Conservation (phyloP, 108 stramenopile species). For the Nannochloropsis gaditana region DNA sequence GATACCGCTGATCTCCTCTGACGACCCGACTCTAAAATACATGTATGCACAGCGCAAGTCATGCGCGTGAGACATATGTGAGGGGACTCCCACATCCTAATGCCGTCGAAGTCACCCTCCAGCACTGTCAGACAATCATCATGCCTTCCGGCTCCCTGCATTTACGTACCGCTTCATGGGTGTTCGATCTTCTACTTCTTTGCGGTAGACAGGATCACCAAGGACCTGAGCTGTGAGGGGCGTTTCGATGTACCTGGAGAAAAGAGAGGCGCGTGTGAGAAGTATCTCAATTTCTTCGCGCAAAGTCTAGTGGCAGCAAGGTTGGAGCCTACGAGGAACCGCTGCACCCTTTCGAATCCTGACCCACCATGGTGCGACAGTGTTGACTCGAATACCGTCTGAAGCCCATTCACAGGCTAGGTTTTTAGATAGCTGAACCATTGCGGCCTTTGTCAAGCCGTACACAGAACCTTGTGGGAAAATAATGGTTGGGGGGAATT, state of each 20-base stretch:
- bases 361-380: conserved; percentile 40
- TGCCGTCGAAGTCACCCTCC: too few species aligned
- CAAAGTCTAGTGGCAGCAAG: too few species aligned
- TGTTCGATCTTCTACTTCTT: conserved; percentile 26
- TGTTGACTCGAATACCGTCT: conserved; percentile 64
- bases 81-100: too few species aligned
- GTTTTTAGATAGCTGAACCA: conserved; percentile 84
- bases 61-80: too few species aligned
- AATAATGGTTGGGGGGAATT: too few species aligned
- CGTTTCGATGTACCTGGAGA: conserved; percentile 42
- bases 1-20: conserved; percentile 19
- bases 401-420: conserved; percentile 84
- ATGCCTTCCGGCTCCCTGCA: background rate
- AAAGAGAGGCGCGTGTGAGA: background rate
- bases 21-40: background rate
- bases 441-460: conserved; percentile 87
- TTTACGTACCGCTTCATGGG: conserved; percentile 32
- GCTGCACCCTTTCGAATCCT: background rate
- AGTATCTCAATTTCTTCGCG: too few species aligned
- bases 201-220: conserved; percentile 45
- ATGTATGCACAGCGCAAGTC: too few species aligned
- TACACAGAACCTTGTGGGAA: conserved; percentile 55
- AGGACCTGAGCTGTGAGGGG: conserved; percentile 62
- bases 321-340: too few species aligned
- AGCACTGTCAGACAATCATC: too few species aligned